These are phyloP conservation scores for Neopestalotiopsis sp. DNA, from an alignment of 2,329 filamentous ascomycete genomes.

Conservation along the genomic window DNA sequence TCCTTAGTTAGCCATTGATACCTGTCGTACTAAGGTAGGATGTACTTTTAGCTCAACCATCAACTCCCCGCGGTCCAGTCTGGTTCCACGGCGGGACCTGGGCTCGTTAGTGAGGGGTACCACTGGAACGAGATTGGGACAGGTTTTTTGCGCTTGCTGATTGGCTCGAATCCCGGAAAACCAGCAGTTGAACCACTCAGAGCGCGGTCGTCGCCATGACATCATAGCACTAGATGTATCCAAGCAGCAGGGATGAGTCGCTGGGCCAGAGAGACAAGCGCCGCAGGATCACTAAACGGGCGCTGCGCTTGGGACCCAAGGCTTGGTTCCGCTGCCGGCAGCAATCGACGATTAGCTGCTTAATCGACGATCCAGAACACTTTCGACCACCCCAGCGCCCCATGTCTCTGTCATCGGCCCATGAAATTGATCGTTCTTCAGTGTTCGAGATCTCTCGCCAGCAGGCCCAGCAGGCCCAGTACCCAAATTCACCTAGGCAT, in stretches of 20 bases:
- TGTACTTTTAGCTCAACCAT: background rate
- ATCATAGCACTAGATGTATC: background rate
- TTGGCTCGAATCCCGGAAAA: background rate
- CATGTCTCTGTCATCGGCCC: background rate
- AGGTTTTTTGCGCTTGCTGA: background rate
- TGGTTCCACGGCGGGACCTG: background rate
- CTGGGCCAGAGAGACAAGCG: background rate
- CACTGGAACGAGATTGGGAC: too few relatives aligned
- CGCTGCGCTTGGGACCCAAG: background rate
- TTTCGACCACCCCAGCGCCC: too few relatives aligned
- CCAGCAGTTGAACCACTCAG: background rate
- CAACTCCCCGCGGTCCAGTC: slow-evolving; percentile 11
- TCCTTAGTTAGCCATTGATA: background rate
- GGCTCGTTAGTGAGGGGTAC: background rate
- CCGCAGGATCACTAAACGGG: background rate
- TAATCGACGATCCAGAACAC: slow-evolving; percentile 3
- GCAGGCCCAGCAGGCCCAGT: background rate
- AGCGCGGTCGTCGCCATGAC: background rate
- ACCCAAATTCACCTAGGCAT: background rate
- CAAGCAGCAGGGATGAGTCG: background rate
- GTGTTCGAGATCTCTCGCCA: background rate
- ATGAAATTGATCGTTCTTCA: background rate
- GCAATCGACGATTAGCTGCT: background rate
- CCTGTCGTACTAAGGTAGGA: background rate
- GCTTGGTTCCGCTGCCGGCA: background rate